phyloP scores from a whole-genome alignment of 2,329 filamentous ascomycete genomes.

The Magnaporthiopsis poae region DNA sequence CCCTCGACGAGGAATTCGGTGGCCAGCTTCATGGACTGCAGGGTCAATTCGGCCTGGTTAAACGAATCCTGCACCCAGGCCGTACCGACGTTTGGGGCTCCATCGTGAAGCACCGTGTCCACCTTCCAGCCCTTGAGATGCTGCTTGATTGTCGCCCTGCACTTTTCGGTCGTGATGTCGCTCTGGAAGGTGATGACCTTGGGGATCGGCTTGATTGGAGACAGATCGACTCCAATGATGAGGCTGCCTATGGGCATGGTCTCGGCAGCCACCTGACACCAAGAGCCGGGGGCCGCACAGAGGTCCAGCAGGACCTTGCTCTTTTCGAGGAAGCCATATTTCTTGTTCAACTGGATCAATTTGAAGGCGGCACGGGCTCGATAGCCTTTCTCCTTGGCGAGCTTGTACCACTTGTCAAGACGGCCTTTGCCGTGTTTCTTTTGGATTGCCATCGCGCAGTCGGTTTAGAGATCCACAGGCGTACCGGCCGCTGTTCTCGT shows the following conservation, averaged over 20 bases:
- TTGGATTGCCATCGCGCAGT: conserved; percentile 71
- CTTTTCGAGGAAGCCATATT: conserved; percentile 95
- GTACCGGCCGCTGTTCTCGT: not conserved
- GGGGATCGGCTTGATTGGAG: conserved; percentile 91
- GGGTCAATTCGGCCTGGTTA: conserved; percentile 84
- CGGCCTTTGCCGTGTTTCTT: conserved; percentile 99
- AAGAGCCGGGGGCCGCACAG: conserved; percentile 91
- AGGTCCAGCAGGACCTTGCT: conserved; percentile 94
- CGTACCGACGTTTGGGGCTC: conserved; percentile 93
- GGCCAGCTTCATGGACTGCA: conserved; percentile 85
- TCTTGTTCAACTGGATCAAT: conserved; percentile 95
- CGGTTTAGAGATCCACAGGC: not conserved
- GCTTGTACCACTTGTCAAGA: conserved; percentile 97
- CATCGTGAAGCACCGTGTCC: conserved; percentile 90
- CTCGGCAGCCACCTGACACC: conserved; percentile 93
- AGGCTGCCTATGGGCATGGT: conserved; percentile 84
- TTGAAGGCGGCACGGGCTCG: conserved; percentile 94
- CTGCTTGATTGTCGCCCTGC: conserved; percentile 74
- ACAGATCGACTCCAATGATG: conserved; percentile 87
- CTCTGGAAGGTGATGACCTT: conserved; percentile 90
- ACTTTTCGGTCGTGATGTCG: conserved; percentile 96
- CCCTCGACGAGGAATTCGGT: conserved; percentile 85
- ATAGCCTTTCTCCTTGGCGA: conserved; percentile 97
- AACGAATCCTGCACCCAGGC: conserved; percentile 98
- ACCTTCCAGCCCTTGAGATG: conserved; percentile 95